phyloP scores from a whole-genome alignment of 75 land plant species.

The Adiantum capillusveneris region DNA sequence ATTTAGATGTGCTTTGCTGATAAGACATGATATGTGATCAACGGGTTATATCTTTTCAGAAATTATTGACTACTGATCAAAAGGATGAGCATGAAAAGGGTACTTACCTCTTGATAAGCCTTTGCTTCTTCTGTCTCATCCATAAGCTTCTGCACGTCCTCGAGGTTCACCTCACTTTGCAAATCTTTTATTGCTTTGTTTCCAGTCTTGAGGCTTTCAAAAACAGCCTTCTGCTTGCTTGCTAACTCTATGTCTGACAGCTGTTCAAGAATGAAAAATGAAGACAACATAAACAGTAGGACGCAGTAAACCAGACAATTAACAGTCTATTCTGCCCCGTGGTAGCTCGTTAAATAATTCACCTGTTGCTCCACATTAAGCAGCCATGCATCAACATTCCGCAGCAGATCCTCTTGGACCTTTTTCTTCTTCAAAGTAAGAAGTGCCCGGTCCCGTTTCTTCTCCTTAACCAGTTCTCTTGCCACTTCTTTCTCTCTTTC shows the following conservation, averaged over 20 bases:
- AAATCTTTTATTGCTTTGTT: constrained; percentile 71
- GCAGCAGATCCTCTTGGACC: constrained; percentile 83
- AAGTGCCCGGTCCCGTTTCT: constrained; percentile 86
- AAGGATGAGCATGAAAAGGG: too few relatives aligned
- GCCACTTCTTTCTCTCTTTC: constrained; percentile 91
- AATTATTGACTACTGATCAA: too few relatives aligned
- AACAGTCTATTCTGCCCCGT: not conserved
- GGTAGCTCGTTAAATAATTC: not conserved
- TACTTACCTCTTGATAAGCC: constrained; percentile 97
- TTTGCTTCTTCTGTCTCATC: constrained; percentile 94
- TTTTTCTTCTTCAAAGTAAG: constrained; percentile 92
- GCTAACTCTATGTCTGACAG: constrained; percentile 88
- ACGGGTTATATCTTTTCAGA: too few relatives aligned
- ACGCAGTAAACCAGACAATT: too few relatives aligned
- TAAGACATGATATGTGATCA: too few relatives aligned
- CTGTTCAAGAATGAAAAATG: too few relatives aligned
- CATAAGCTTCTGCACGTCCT: constrained; percentile 92
- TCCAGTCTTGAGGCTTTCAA: constrained; percentile 92
- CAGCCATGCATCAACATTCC: constrained; percentile 89
- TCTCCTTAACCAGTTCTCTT: constrained; percentile 68
- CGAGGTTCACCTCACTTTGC: constrained; percentile 84
- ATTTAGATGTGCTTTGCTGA: too few relatives aligned
- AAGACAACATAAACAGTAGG: too few relatives aligned
- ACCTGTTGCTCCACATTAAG: constrained; percentile 96
- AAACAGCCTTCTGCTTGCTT: constrained; percentile 92